Evolutionary conservation across 2,329 filamentous ascomycete genomes (phyloP), one percentile per base, ranked within the genome.

Genomic region (Pseudomassariella vexata): DNA sequence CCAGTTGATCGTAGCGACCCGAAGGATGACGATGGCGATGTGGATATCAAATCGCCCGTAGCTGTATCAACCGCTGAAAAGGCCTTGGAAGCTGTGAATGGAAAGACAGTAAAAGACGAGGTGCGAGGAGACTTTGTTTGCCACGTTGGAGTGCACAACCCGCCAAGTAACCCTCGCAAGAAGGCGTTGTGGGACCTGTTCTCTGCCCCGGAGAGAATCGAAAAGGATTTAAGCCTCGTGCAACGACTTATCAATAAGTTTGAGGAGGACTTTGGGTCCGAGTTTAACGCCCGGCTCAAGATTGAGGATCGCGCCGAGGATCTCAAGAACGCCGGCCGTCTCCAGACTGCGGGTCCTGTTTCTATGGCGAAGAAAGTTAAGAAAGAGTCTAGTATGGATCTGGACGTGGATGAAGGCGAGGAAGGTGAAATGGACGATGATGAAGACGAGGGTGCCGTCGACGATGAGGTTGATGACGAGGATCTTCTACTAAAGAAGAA

Each of bases 101-200:
- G 89, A 46, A 96, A 98, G 66, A 95, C 88, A 0, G 94, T 98
- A 40, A 87, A 94, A 50, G 92, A 98, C 52, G 83, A 94, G 45
- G 80, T 84, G 28, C 83, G 90, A 31, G 92, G 92, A 24, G 92
- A 98, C 55, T 98, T 98, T 56, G 90, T 90, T 19, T 95, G 92
- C 53, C 92, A 98, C 52, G 92, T 96, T 30, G 92, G 92, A 38
- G 85, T 98, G 15, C 92, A 98, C 59, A 88, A 88, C 39, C 89
- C 92, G 4, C 88, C 90, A 3, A 73, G 74, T 22, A 80, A 87
- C 35, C 85, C 88, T 2, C 74, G 90, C 34, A 95, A 95, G 68
- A 96, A 96, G 65, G 90, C 90, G 0, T 65, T 96, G 3, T 96
- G 90, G 90, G 90, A 96, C 57, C 68, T 96, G 7, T 96, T 96